Base-by-base conservation (phyloP, 2,329 filamentous ascomycete genomes). In the Penicillium fuscoglaucum region DNA sequence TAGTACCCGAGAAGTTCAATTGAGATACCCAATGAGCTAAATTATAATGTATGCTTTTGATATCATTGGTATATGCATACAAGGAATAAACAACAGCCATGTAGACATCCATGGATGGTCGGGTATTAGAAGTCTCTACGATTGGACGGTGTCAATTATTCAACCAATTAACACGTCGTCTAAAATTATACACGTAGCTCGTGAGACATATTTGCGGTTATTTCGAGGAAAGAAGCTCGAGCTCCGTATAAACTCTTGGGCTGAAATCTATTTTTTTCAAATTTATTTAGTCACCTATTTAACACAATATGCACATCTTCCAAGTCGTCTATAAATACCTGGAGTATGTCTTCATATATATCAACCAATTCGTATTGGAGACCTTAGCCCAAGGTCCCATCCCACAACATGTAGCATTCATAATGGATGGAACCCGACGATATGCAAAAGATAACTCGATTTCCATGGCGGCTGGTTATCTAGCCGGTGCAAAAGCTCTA, bases 361-460 rank as follows among this genome's bases (percentile, higher is more conserved):
- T 35, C 26, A 44, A 43, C 17, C n/a, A 43, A 17, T 24, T 43
- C 6, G 21, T 29, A n/a, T 10, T 41, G 9, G 28, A 26, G 12
- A 52, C 39, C 1, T 31, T 57, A 9, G 29, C 37, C 7, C 29
- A 57, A 50, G 60, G 60, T 13, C 60, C 57, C 4, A 52, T 61
- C 26, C 60, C 61, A 31, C 24, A 45, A 19, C 52, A 63, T 48
- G 37, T 63, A 12, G 61, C 55, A 6, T 46, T 62, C 39, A 57
- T 60, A 29, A 60, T 62, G 61, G 60, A 63, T 21, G 60, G 60
- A 10, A 63, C 62, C 24, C 56, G 61, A n/a, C 60, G 52, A 7
- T 62, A 59, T 19, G 60, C 60, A 33, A 53, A 40, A 31, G 21
- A 37, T 4, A 35, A 50, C 13, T 8, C 24, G 21, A 33, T 53